Conservation (phyloP, 2,329 filamentous ascomycete species). For the Pseudocercospora ulei region DNA sequence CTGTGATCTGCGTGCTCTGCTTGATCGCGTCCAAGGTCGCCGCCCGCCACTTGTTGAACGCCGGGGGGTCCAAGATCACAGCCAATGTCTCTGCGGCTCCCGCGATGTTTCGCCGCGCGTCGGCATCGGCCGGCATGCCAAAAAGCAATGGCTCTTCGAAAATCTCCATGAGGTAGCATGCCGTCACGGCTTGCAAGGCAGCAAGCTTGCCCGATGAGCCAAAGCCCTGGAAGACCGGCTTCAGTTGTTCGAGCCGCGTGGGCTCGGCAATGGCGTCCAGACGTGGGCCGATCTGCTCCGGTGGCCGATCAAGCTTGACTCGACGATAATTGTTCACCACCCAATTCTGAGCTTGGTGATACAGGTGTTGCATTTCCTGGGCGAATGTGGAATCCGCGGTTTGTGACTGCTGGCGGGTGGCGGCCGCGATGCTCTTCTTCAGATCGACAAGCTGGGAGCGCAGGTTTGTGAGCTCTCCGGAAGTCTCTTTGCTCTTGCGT, state of each 20-base stretch:
- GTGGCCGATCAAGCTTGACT: constrained; percentile 43
- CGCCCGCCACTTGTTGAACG: constrained; percentile 58
- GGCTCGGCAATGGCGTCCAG: constrained; percentile 22
- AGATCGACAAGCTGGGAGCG: constrained; percentile 54
- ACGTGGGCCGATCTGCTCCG: constrained; percentile 21
- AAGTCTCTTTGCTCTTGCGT: constrained; percentile 7
- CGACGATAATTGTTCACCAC: constrained; percentile 59
- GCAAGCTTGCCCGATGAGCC: constrained; percentile 50
- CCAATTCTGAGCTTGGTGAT: constrained; percentile 65
- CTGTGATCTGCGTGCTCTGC: constrained; percentile 38
- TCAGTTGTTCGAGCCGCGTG: constrained; percentile 22
- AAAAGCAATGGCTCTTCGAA: constrained; percentile 54
- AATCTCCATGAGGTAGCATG: constrained; percentile 52
- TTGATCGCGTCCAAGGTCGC: constrained; percentile 53
- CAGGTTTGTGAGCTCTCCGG: constrained; percentile 20
- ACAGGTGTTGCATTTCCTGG: constrained; percentile 50
- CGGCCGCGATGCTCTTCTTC: constrained; percentile 62
- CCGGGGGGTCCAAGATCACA: constrained; percentile 34
- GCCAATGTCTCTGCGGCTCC: constrained; percentile 23
- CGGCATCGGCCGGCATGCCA: constrained; percentile 48
- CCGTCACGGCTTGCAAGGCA: constrained; percentile 54
- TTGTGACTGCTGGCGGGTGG: constrained; percentile 53
- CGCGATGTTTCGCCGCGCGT: constrained; percentile 24
- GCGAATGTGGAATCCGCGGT: constrained; percentile 57
- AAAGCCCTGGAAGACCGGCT: constrained; percentile 45